Conservation (phyloP, 371 early-diverging fungal genomes). For the Dentiscutata heterogama region DNA sequence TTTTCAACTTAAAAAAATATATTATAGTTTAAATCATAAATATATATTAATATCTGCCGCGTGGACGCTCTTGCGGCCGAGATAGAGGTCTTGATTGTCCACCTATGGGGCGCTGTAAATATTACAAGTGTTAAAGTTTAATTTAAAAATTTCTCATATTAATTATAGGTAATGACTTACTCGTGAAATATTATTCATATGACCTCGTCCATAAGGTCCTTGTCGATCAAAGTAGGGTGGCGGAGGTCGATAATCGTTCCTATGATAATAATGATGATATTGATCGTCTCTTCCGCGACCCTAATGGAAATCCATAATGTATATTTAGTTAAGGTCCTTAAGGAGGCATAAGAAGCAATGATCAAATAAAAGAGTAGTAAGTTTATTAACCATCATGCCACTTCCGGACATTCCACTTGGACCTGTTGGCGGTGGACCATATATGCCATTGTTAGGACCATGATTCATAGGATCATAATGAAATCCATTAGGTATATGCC, state of each 20-base stretch:
- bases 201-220: conserved; percentile 11
- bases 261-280: conserved; percentile 32
- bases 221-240: conserved; percentile 22
- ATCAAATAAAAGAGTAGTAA: no score
- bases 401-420: conserved; percentile 17
- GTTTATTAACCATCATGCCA: conserved; percentile 6
- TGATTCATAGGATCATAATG: conserved; percentile 25
- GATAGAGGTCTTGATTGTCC: not conserved
- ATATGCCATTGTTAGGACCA: not conserved
- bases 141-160: not conserved
- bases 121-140: not conserved
- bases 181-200: conserved; percentile 22
- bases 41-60: conserved; percentile 24
- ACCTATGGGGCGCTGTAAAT: conserved; percentile 10
- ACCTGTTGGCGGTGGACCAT: conserved; percentile 26
- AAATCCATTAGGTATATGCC: conserved; percentile 8
- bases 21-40: not conserved
- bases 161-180: not conserved
- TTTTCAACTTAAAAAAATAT: not conserved
- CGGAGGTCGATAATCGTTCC: conserved; percentile 17
- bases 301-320: not conserved
- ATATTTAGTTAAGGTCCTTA: not conserved
- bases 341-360: not conserved
- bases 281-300: conserved; percentile 26
- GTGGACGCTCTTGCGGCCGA: conserved; percentile 15